Evolutionary conservation across 768 basidiomycete genomes (phyloP).

Genomic region (Glaciozyma antarctica): DNA sequence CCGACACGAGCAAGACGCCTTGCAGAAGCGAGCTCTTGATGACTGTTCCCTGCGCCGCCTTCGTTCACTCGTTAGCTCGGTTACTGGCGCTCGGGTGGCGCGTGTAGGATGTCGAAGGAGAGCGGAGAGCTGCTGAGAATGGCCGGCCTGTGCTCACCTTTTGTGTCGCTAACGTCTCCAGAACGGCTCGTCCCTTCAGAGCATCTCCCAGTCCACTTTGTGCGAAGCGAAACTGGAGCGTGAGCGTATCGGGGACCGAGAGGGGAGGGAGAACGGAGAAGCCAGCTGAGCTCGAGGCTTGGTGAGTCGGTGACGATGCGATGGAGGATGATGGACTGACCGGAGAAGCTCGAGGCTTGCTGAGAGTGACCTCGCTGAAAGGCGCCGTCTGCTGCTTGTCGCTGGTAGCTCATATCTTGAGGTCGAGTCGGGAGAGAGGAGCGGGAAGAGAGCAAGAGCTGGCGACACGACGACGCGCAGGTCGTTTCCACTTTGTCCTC

Average conservation of each 20-base stretch:
- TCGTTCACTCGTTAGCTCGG: background rate
- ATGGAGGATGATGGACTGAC: too few relatives aligned
- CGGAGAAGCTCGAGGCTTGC: too few relatives aligned
- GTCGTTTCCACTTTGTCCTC: too few relatives aligned
- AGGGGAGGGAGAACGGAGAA: constrained; percentile 18
- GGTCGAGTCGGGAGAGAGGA: too few relatives aligned
- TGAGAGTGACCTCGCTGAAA: too few relatives aligned
- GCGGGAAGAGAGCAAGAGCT: too few relatives aligned
- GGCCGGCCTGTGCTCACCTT: constrained; percentile 3
- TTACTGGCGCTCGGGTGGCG: background rate
- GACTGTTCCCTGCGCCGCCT: constrained; percentile 28
- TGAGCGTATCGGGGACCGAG: constrained; percentile 11
- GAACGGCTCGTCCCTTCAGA: constrained; percentile 9
- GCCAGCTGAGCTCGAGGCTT: background rate
- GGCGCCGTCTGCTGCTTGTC: too few relatives aligned
- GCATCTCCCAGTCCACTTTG: constrained; percentile 8
- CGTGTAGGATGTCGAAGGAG: background rate
- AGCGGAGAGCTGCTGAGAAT: background rate
- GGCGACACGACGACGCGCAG: too few relatives aligned
- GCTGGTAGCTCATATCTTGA: too few relatives aligned
- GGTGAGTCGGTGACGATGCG: too few relatives aligned
- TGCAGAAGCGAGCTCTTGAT: constrained; percentile 30
- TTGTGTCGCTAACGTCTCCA: constrained; percentile 14
- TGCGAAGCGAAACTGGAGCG: constrained; percentile 17
- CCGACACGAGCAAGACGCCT: constrained; percentile 32